Evolutionary conservation across 148 eudicot species (phyloP).

Genomic region (Rhododendron simsii): DNA sequence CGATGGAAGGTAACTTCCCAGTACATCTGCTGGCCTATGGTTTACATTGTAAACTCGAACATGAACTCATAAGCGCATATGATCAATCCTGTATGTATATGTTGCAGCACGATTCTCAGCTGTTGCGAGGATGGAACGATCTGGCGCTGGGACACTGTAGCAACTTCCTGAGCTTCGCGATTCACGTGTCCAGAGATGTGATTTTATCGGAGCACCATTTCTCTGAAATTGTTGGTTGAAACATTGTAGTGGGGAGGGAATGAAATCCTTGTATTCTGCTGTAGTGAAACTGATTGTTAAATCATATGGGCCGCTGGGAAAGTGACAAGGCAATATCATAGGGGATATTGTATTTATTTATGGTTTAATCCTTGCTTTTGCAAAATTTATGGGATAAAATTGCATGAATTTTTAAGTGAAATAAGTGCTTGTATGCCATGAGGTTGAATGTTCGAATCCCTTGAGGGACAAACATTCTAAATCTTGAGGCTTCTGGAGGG

Average conservation of each 20-base stretch:
- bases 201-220: background rate
- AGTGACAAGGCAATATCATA: background rate
- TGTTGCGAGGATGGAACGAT: constrained; percentile 95
- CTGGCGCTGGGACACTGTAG: constrained; percentile 92
- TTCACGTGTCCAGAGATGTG: background rate
- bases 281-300: background rate
- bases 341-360: background rate
- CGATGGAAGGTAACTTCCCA: constrained; percentile 75
- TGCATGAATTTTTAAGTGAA: background rate
- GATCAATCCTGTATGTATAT: background rate
- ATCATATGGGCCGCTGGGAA: background rate
- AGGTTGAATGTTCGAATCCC: no score
- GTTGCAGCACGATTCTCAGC: constrained; percentile 77
- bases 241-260: background rate
- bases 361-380: background rate
- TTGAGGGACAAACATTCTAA: no score
- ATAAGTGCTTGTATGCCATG: no score
- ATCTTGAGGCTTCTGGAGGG: no score
- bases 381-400: background rate
- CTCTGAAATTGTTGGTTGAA: background rate
- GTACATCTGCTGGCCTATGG: background rate
- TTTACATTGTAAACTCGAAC: background rate
- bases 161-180: constrained; percentile 24
- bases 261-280: background rate
- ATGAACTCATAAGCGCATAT: background rate